Base-by-base conservation (phyloP, 2,329 filamentous ascomycete species). In the Nemania bipapillata region DNA sequence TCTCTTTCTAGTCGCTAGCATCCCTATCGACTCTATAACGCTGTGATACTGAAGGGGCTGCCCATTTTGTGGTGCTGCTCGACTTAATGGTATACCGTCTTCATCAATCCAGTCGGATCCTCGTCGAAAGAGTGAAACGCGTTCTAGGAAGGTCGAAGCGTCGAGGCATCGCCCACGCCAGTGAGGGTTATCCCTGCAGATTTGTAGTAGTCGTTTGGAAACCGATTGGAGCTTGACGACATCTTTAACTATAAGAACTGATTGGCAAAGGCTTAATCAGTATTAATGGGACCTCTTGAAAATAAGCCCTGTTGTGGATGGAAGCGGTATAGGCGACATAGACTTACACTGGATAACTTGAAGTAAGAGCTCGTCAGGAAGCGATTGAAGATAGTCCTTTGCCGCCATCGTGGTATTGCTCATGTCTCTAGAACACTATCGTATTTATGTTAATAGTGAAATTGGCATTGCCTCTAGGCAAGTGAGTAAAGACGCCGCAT, bases 91-190 rank as follows among this genome's bases (percentile, higher is more conserved):
- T 24, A 69, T 47, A 71, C 71, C 74, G 58, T 73, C 75, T 30
- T 78, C 74, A 42, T 78, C 74, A 12, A 77, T 65, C 62, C 74
- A 76, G 47, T 84, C 79, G 0, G 82, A 80, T 32, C 84, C 78
- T 75, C 85, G 83, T 17, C 86, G 85, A 66, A 84, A 85, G 26
- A 92, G 85, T n/a, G 84, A 73, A 8, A 77, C 72, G 4, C 70
- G 81, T 35, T 88, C 85, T 74, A 91, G 87, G 77, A 90, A 90
- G 37, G 84, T 78, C 17, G 92, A 95, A 66, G 89, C 83, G 40
- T 90, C 85, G 78, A 96, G 93, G 78, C 91, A 94, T 76, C 90
- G 85, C 2, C 85, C 81, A 70, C 91, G 91, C 94, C 94, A 97
- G 40, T 95, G 83, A 45, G 84, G 86, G 74, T 91, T 87, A 77